Conservation (phyloP, 495 filamentous ascomycete genomes). For the Oidiodendron maius region DNA sequence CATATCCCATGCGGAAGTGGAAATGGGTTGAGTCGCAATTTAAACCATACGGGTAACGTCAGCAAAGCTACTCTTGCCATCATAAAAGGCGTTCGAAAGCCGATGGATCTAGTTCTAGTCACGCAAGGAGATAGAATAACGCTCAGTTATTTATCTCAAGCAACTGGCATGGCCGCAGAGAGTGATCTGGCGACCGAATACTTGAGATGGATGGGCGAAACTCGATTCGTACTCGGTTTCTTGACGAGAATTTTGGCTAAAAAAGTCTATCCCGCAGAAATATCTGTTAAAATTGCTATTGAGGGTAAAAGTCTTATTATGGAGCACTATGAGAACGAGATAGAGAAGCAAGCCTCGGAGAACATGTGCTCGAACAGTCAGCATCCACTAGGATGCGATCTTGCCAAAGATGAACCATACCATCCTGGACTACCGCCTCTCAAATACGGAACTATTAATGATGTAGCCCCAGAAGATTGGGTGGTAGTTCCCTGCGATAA, state of each 20-base stretch:
- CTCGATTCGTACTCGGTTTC: slow-evolving; percentile 78
- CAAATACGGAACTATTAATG: no score
- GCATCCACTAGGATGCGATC: no score
- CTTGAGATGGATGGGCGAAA: slow-evolving; percentile 82
- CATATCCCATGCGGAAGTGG: slow-evolving; percentile 86
- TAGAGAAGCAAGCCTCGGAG: slow-evolving; percentile 65
- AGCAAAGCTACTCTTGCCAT: slow-evolving; percentile 70
- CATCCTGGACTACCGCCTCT: no score
- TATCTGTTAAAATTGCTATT: slow-evolving; percentile 80
- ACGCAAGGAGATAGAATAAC: slow-evolving; percentile 66
- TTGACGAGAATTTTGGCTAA: slow-evolving; percentile 62
- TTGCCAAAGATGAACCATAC: no score
- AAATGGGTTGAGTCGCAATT: slow-evolving; percentile 85
- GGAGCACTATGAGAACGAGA: slow-evolving; percentile 72
- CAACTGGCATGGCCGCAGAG: slow-evolving; percentile 82
- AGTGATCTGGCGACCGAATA: slow-evolving; percentile 80
- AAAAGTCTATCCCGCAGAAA: slow-evolving; percentile 76
- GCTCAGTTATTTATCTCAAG: slow-evolving; percentile 83
- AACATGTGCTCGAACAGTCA: no score
- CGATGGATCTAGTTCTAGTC: slow-evolving; percentile 76
- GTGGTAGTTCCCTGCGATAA: no score
- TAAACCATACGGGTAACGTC: slow-evolving; percentile 70
- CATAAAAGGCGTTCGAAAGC: slow-evolving; percentile 77
- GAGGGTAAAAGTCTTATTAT: slow-evolving; percentile 82
- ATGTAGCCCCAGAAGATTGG: no score